Evolutionary conservation across 257 asterid species (phyloP).

Genomic region (Anisodus acutangulus): DNA sequence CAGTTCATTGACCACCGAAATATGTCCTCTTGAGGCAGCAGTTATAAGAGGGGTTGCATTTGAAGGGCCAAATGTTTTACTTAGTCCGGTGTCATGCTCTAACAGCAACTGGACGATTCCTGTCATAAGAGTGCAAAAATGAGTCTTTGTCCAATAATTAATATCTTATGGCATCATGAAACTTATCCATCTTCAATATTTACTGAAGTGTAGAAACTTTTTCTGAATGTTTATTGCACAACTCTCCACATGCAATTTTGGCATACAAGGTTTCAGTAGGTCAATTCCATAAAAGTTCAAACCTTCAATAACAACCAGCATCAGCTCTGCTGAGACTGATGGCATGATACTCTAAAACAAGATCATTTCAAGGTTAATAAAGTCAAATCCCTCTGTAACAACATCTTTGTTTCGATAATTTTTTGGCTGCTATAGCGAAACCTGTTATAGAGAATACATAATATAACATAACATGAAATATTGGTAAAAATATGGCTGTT

Average conservation of each 20-base stretch:
- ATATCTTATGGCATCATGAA: not conserved
- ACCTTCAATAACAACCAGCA: conserved; percentile 11
- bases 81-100: conserved; percentile 54
- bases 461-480: no score
- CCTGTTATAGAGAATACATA: no score
- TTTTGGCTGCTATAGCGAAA: no score
- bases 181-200: conserved; percentile 24
- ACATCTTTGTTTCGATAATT: no score
- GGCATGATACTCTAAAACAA: not conserved
- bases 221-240: not conserved
- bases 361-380: not conserved
- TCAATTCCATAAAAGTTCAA: not conserved
- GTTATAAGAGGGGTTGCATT: conserved; percentile 64
- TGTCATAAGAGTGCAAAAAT: conserved; percentile 31
- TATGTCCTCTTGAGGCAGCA: conserved; percentile 62
- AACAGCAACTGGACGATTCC: conserved; percentile 56
- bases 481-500: no score
- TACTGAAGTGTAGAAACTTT: not conserved
- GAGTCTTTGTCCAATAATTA: conserved; percentile 20
- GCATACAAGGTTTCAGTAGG: conserved; percentile 14
- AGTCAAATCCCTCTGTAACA: no score
- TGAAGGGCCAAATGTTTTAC: conserved; percentile 59
- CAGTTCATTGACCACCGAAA: conserved; percentile 51
- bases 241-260: not conserved
- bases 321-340: not conserved